Conservation (phyloP, 2,329 filamentous ascomycete genomes). For the Talaromyces funiculosus region DNA sequence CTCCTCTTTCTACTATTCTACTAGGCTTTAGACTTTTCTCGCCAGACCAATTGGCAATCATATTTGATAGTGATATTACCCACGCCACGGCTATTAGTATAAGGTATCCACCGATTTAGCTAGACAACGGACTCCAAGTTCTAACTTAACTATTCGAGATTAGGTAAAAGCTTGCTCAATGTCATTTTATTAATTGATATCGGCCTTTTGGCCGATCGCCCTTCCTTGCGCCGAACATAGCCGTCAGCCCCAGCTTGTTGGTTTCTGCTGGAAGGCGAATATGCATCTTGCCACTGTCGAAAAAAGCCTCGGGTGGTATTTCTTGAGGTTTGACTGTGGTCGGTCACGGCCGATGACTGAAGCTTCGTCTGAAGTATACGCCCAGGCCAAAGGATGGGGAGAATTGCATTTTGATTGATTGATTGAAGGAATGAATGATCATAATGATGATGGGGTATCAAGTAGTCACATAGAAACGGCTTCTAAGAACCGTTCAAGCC, state of each 20-base stretch:
- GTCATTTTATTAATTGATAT: background rate
- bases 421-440: background rate
- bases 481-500: background rate
- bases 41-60: background rate
- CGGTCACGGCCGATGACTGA: no score
- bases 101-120: no score
- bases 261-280: background rate
- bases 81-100: background rate
- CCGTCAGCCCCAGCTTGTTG: background rate
- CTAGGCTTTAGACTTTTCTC: background rate
- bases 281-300: background rate
- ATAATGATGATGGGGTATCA: slow-evolving; percentile 3
- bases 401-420: background rate
- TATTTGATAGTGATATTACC: background rate
- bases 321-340: background rate
- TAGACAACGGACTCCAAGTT: no score
- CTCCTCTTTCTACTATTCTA: background rate
- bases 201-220: background rate
- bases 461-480: background rate
- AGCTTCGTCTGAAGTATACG: background rate
- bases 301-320: no score
- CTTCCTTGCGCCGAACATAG: background rate
- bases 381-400: background rate
- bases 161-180: background rate
- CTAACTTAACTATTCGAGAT: no score